These are phyloP conservation scores for Knoxia roxburghii DNA, from an alignment of 257 asterid genomes.

Conservation along the genomic window DNA sequence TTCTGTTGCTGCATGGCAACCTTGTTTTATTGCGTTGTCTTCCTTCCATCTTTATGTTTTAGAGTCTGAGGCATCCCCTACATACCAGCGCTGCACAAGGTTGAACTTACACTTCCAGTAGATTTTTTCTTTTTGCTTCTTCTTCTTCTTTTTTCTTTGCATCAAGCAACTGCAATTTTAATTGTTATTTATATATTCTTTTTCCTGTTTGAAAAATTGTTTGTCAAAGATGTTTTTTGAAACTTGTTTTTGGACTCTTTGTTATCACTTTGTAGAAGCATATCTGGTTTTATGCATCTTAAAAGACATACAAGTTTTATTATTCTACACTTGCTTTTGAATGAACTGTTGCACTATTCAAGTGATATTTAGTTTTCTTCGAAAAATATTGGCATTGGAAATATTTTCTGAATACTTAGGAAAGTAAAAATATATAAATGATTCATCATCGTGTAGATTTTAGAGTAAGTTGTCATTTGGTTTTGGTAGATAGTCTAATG, in stretches of 20 bases:
- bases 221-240: not conserved
- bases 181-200: not conserved
- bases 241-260: not conserved
- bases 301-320: not conserved
- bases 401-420: not conserved
- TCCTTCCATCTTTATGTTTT: constrained; percentile 80
- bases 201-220: not conserved
- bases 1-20: constrained; percentile 96
- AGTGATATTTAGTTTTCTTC: not conserved
- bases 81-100: constrained; percentile 93
- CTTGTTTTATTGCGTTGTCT: constrained; percentile 79
- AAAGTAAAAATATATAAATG: not conserved
- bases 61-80: constrained; percentile 82
- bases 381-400: not conserved
- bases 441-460: not conserved
- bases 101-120: constrained; percentile 21
- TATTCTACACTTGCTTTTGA: not conserved
- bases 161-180: not conserved
- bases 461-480: not conserved
- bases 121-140: constrained; percentile 5
- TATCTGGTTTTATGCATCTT: not conserved
- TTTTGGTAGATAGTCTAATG: not conserved
- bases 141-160: too few species aligned
- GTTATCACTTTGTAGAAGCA: not conserved
- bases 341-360: not conserved